A percentile compares a stretch with the other conserved stretches of the same genome.
Evolutionary conservation across 495 filamentous ascomycete species (phyloP).

Genomic region (Pseudoneurospora amorphoporcata): DNA sequence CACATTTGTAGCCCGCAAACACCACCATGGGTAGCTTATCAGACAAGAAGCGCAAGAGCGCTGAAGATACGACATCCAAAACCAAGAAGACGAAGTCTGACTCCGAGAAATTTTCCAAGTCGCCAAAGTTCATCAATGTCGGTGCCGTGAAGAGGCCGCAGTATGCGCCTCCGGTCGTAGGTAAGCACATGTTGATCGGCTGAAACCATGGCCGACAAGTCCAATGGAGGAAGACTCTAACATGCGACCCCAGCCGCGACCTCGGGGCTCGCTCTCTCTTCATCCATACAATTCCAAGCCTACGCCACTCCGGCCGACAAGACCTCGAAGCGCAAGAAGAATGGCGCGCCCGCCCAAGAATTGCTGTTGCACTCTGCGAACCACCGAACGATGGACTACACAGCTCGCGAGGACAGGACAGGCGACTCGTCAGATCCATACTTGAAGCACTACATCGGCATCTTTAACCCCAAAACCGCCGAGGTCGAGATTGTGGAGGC

Average conservation of each 20-base stretch:
- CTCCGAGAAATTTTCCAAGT: slow-evolving; percentile 43
- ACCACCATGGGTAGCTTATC: slow-evolving; percentile 42
- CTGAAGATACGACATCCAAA: slow-evolving; percentile 34
- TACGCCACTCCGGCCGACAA: slow-evolving; percentile 48
- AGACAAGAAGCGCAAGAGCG: slow-evolving; percentile 67
- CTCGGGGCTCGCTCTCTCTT: slow-evolving; percentile 52
- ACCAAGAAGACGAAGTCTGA: slow-evolving; percentile 54
- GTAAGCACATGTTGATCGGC: slow-evolving; percentile 27
- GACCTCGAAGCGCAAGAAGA: slow-evolving; percentile 28
- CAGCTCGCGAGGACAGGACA: slow-evolving; percentile 60
- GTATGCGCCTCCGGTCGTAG: slow-evolving; percentile 55
- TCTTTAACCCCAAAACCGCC: slow-evolving; percentile 66
- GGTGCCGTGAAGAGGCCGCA: slow-evolving; percentile 33
- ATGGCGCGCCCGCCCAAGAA: slow-evolving; percentile 42
- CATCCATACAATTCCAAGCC: slow-evolving; percentile 47
- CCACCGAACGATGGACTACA: slow-evolving; percentile 72
- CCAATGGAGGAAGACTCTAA: slow-evolving; percentile 1
- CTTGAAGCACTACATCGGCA: slow-evolving; percentile 76
- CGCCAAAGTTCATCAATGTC: slow-evolving; percentile 34
- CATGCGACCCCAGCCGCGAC: slow-evolving; percentile 44
- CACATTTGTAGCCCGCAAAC: background rate
- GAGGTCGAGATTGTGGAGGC: slow-evolving; percentile 67
- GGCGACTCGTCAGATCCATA: slow-evolving; percentile 41
- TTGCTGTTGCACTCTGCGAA: slow-evolving; percentile 67
- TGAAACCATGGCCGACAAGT: background rate